Percentiles rank a stretch among this genome's conserved stretches.
These are phyloP conservation scores for Helotiales sp. DNA, from an alignment of 2,329 filamentous ascomycete species.

Conservation along the genomic window DNA sequence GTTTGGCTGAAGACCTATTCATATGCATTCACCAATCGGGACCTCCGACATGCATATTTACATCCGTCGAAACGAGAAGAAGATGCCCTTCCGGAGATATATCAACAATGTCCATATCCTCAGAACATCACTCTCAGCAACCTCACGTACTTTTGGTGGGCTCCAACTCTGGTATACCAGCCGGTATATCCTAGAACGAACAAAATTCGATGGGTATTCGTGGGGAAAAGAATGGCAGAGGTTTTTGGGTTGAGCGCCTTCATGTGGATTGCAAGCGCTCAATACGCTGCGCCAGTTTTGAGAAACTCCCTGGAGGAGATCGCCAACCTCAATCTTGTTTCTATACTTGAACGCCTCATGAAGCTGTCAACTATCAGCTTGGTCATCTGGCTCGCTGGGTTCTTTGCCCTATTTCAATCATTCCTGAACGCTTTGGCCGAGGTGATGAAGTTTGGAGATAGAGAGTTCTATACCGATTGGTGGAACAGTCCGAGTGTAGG, in stretches of 20 bases:
- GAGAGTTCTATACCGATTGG: conserved; percentile 97
- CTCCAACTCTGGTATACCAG: conserved; percentile 94
- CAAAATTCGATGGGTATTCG: conserved; percentile 84
- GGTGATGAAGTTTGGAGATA: conserved; percentile 85
- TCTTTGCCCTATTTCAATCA: conserved; percentile 95
- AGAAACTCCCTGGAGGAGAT: conserved; percentile 91
- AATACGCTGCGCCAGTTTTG: conserved; percentile 90
- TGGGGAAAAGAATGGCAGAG: conserved; percentile 81
- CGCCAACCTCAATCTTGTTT: conserved; percentile 75
- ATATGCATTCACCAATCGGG: conserved; percentile 95
- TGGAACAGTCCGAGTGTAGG: conserved; percentile 92
- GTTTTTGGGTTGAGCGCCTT: conserved; percentile 79
- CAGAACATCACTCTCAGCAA: conserved; percentile 88
- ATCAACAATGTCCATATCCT: conserved; percentile 84
- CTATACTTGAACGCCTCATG: conserved; percentile 86
- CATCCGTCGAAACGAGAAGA: conserved; percentile 72
- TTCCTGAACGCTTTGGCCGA: conserved; percentile 91
- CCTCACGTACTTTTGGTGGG: conserved; percentile 96
- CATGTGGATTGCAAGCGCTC: conserved; percentile 93
- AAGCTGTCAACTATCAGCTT: conserved; percentile 95
- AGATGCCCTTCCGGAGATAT: conserved; percentile 78
- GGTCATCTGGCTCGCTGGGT: conserved; percentile 95
- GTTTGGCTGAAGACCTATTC: conserved; percentile 97
- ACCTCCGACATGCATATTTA: conserved; percentile 88
- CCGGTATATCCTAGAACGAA: conserved; percentile 89